These are phyloP conservation scores for Chlamydomonas incerta DNA, from an alignment of 139 green algal genomes.

Conservation along the genomic window DNA sequence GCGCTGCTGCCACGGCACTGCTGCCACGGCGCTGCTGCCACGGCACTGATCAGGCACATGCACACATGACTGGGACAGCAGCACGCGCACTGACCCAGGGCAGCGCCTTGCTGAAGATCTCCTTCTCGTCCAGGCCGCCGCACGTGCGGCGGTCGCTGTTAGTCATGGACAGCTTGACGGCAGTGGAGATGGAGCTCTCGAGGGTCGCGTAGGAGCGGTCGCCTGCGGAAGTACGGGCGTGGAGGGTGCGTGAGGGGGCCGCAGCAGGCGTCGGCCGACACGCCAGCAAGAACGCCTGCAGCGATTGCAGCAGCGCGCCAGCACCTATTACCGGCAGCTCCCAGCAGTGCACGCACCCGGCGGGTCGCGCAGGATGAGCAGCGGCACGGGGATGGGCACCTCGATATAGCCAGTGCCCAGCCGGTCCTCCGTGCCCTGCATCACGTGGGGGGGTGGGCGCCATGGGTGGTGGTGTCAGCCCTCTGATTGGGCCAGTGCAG, in stretches of 20 bases:
- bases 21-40: no score
- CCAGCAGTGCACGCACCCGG: neutral
- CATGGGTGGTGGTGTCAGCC: no score
- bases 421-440: neutral
- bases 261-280: no score
- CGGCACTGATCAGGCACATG: no score
- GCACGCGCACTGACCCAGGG: neutral
- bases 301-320: no score
- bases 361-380: constrained; percentile 5
- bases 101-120: neutral
- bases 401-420: constrained; percentile 1
- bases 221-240: no score
- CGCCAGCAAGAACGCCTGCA: no score
- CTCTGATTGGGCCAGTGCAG: no score
- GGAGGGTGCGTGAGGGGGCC: no score
- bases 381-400: neutral
- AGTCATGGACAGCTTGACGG: neutral
- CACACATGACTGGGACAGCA: neutral
- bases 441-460: no score
- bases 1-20: no score
- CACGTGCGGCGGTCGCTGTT: neutral
- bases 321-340: no score
- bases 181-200: neutral
- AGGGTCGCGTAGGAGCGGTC: neutral
- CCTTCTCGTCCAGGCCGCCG: neutral